Evolutionary conservation across 441 rosid genomes (phyloP), one percentile per base, ranked within the genome.

Genomic region (Gossypium trilobum): DNA sequence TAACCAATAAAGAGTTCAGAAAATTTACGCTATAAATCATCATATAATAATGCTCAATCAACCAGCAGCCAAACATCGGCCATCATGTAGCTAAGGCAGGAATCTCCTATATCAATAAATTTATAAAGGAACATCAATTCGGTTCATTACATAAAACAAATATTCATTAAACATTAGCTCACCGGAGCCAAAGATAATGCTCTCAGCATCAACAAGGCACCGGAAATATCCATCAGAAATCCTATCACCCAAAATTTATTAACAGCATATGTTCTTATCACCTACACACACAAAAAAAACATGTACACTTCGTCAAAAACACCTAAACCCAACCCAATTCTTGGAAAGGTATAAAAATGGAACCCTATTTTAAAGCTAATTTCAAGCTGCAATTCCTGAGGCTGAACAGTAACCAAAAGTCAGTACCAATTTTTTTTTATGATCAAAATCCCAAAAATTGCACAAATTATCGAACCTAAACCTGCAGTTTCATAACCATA

Each of bases 111-210:
- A 20, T 22, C 8, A 70, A 57, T 20, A 23, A 56, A 33, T 20
- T 29, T 68, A 68, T 2, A 56, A 14, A 36, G 8, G 51, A 31
- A 55, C 2, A 54, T 33, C 19, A 31, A 11, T 70, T 55, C 62
- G 0, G n/a, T 17, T 5, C 6, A 11, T 11, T 11, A 16, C 29
- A 33, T 3, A 69, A 33, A 31, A 54, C 17, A 65, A 33, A 73
- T 6, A 65, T 36, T 66, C 25, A 68, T 16, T n/a, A 7, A 48
- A 51, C 50, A 62, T 13, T 13, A 14, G 57, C 79, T 73, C 66
- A 95, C 99, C 59, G 97, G 97, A 59, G 97, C 99, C 76, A 78
- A 89, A 25, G 99, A 91, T 72, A 95, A 76, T 8, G 97, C 97
- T 83, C 82, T 88, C 74, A 95, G 80, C 99, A 95, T 95, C 86